Conservation (phyloP, 345 rosid species). For the Sonneratia alba region DNA sequence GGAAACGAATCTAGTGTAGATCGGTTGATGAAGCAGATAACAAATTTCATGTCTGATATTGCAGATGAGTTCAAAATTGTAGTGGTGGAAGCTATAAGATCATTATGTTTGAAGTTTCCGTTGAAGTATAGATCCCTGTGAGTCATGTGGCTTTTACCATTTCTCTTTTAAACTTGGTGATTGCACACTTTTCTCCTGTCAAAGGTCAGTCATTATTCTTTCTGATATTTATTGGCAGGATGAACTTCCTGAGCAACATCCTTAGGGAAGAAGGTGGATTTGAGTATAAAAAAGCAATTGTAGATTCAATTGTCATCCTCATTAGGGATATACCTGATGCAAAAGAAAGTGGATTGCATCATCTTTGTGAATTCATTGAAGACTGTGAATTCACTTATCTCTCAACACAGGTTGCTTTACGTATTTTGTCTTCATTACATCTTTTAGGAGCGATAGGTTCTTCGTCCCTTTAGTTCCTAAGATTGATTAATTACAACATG, state of each 20-base stretch:
- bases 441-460: background rate
- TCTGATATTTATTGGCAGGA: constrained; percentile 38
- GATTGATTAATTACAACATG: background rate
- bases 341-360: constrained; percentile 92
- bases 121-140: constrained; percentile 85
- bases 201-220: background rate
- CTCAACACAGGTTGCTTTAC: constrained; percentile 69
- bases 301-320: constrained; percentile 92
- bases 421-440: background rate
- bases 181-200: background rate
- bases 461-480: background rate
- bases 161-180: background rate
- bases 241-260: constrained; percentile 97
- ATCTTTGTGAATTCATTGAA: constrained; percentile 97
- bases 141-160: constrained; percentile 14
- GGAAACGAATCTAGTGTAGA: constrained; percentile 76
- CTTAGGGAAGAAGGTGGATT: constrained; percentile 99
- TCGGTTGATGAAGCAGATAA: constrained; percentile 81
- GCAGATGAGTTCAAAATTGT: no score
- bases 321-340: constrained; percentile 99
- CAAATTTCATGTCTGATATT: no score
- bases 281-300: constrained; percentile 95
- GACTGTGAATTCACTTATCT: constrained; percentile 99
- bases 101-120: constrained; percentile 83
- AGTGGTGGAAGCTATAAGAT: constrained; percentile 62